Evolutionary conservation across 2,329 filamentous ascomycete species (phyloP), one percentile per base, ranked within the genome.

Genomic region (Cytospora mali): DNA sequence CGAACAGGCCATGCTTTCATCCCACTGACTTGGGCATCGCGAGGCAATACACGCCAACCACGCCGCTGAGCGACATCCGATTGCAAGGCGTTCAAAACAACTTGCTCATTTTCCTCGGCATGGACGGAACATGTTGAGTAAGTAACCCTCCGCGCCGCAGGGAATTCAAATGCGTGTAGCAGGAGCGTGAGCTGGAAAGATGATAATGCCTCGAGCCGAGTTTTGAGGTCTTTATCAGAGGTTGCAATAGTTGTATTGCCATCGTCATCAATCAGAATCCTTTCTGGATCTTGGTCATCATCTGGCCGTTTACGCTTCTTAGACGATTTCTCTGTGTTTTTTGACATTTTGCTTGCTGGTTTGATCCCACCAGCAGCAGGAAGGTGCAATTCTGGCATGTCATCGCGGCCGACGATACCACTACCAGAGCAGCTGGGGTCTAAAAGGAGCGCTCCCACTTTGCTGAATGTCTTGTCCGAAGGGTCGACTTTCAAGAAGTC

Each of bases 361-460:
- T 62, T 68, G 13, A 57, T 46, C 5, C 51, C 69, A 2, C 73
- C 69, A 18, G 70, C 66, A 39, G 77, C 72, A 2, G 81, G 81
- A 29, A 96, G 79, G 65, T 88, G 81, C 48, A 95, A 75, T 66
- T 84, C 77, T 5, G 92, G 87, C 73, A 88, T 85, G 52, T 93
- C 91, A 69, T 97, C 93, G 23, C 95, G 85, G 2, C 93, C 92
- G 27, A 97, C 87, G 61, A 99, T 99, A 1, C 95, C 95, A 72
- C 92, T 97, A 0, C 95, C 95, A 1, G 93, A 97, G 73, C 95
- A 99, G 73, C 92, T 97, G 0, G 95, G 95, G 72, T 99, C 95
- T 2, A 99, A 82, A 0, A 99, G 81, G 48, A 99, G 79, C 9
- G 89, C 90, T 0, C 87, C 86, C n/a, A 97, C 92, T n/a, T 86